Percentiles rank a stretch among this genome's conserved stretches.
Evolutionary conservation across 1,139 yeast genomes (phyloP).

Genomic region (Hyphopichia fennica): DNA sequence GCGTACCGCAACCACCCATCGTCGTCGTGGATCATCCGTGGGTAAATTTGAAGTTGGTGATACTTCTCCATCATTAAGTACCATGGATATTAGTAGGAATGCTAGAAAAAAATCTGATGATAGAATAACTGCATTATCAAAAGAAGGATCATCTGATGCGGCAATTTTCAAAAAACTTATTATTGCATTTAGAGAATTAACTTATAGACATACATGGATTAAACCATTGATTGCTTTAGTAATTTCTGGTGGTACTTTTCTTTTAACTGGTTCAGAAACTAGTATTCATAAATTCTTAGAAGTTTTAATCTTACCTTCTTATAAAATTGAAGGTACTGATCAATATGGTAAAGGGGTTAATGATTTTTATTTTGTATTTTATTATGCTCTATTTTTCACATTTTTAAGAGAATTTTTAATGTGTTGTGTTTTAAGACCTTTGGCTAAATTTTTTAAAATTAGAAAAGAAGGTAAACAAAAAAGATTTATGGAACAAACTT

Average conservation of each 20-base stretch:
- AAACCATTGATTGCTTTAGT: conserved; percentile 57
- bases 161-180: conserved; percentile 52
- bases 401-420: conserved; percentile 87
- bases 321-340: conserved; percentile 55
- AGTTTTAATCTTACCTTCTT: conserved; percentile 68
- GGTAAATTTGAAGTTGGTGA: conserved; percentile 63
- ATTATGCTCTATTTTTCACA: conserved; percentile 83
- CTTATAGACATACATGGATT: conserved; percentile 78
- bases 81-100: conserved; percentile 43
- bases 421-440: conserved; percentile 77
- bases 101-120: conserved; percentile 33
- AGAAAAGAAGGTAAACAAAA: conserved; percentile 58
- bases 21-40: conserved; percentile 54
- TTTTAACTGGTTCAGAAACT: conserved; percentile 53
- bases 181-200: conserved; percentile 58
- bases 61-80: conserved; percentile 46
- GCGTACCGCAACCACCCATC: conserved; percentile 12
- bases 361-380: conserved; percentile 78
- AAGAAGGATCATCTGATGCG: conserved; percentile 30
- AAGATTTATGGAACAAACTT: conserved; percentile 92
- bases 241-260: conserved; percentile 37
- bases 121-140: conserved; percentile 31
- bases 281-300: conserved; percentile 57
- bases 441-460: conserved; percentile 58
- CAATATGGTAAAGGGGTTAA: conserved; percentile 84